Conservation (phyloP, 2,329 filamentous ascomycete species). For the Aspergillus ruber region DNA sequence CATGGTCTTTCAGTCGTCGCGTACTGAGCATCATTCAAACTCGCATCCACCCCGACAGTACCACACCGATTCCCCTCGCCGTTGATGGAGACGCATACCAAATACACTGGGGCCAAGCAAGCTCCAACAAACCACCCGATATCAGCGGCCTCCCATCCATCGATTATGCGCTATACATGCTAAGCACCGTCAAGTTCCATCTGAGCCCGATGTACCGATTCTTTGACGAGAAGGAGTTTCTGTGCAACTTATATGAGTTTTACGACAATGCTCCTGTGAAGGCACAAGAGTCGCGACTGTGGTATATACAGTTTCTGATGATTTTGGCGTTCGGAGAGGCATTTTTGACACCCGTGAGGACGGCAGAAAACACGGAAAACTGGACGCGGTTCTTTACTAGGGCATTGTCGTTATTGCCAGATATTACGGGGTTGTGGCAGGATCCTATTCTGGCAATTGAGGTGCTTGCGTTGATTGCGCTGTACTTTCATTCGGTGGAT, state of each 20-base stretch:
- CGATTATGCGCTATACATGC: conserved; percentile 47
- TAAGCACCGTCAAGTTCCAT: conserved; percentile 52
- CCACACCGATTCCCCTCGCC: conserved; percentile 33
- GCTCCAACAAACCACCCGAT: conserved; percentile 24
- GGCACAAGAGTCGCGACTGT: conserved; percentile 29
- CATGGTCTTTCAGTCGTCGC: conserved; percentile 49
- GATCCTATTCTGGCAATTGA: conserved; percentile 42
- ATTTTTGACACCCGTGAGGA: conserved; percentile 36
- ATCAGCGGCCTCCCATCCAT: conserved; percentile 40
- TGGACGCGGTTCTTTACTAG: conserved; percentile 38
- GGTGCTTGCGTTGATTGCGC: conserved; percentile 44
- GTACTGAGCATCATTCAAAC: conserved; percentile 44
- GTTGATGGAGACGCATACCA: conserved; percentile 47
- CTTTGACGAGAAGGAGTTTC: conserved; percentile 47
- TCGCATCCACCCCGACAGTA: conserved; percentile 35
- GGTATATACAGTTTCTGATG: conserved; percentile 47
- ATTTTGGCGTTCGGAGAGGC: conserved; percentile 49
- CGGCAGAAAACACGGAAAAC: conserved; percentile 34
- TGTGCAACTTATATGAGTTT: conserved; percentile 35
- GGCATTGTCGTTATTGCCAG: conserved; percentile 37
- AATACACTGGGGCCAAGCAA: conserved; percentile 41
- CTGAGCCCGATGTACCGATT: conserved; percentile 49
- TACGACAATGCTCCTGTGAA: conserved; percentile 28
- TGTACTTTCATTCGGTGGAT: conserved; percentile 48
- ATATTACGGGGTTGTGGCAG: conserved; percentile 32